Base-by-base conservation (phyloP, 1,284 basidiomycete genomes). In the Pyrrhoderma lamaoense region DNA sequence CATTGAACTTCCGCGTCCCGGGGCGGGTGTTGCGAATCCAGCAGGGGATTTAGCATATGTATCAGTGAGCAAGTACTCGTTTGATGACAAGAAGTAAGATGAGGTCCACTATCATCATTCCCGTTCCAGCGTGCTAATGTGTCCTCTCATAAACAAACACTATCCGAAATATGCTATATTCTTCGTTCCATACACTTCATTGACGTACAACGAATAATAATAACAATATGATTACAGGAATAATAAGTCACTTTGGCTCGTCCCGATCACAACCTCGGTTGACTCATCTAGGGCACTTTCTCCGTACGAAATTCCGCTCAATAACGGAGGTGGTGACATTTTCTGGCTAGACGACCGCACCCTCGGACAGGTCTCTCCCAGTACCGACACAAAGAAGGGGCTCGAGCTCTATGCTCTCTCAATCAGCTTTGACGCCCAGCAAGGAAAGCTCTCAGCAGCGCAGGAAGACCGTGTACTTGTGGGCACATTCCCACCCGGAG, bases 321-420 rank as follows among this genome's bases (percentile, higher is more conserved):
- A 42, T 53, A 14, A 47, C 52, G 25, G 49, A 45, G 52, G 52
- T 22, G 70, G 86, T 40, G 81, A 87, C 44, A 73, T 75, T 1
- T 89, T 90, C 68, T 90, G 88, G 88, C 71, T 90, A 18, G 76
- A 80, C 48, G 66, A 73, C 1, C 73, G 76, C 40, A 85, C 81
- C n/a, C 61, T 90, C 54, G 86, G 73, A 0, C 81, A 85, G 53
- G 78, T 81, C 47, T 75, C 84, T 18, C 72, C 75, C 56, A 72
- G 66, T 4, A 67, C 69, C n/a, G 44, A 52, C 16, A 70, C 64
- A 31, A 67, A 72, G 51, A 31, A 31, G 11, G 38, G 38, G 5
- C 5, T 5, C 38, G 70, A 78, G 39, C 65, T 89, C 40, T 83
- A 81, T 61, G 73, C 78, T 4, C 65, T 84, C 51, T 70, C 77